Base-by-base conservation (phyloP, 306 rosid species). In the Comarum palustre region DNA sequence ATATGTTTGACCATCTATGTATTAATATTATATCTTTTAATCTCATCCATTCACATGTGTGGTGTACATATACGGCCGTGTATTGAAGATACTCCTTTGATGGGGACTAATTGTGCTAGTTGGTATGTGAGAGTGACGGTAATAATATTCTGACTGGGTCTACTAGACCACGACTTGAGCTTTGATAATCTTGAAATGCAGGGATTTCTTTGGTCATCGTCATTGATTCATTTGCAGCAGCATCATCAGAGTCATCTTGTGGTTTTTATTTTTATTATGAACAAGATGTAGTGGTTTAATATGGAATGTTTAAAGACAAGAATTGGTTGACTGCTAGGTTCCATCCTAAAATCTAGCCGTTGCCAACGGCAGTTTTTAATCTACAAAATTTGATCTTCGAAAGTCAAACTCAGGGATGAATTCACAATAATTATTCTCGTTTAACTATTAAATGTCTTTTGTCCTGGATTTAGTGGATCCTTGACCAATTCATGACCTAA, bases 81-180 rank as follows among this genome's bases (percentile, higher is more conserved):
- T n/a, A n/a, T n/a, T n/a, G n/a, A n/a, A n/a, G n/a, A n/a, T n/a
- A n/a, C n/a, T n/a, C n/a, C n/a, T n/a, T n/a, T n/a, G n/a, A n/a
- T 50, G 73, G 62, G 61, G n/a, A 31, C 61, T 46, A 46, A 46
- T 31, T 69, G 73, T 27, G 2, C 11, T 27, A 29, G 57, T 72
- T 58, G 68, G 68, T 25, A 43, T 42, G 57, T 19, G 57, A 58
- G 39, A 39, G 65, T 71, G 75, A 71, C 17, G 7, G 13, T 22
- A 71, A 45, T 19, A 50, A 12, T 12, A 29, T 15, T 71, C 27
- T 65, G 77, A 52, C 76, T 67, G 1, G 16, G 67, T 62, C 39
- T 71, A 1, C 43, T 16, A 52, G 32, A 61, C 19, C 14, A 27
- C 29, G 60, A 48, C 62, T 32, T 50, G 1, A 22, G 13, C 45